Evolutionary conservation across 164 flowering plant species (phyloP).

Genomic region (Nymphaea colorata): DNA sequence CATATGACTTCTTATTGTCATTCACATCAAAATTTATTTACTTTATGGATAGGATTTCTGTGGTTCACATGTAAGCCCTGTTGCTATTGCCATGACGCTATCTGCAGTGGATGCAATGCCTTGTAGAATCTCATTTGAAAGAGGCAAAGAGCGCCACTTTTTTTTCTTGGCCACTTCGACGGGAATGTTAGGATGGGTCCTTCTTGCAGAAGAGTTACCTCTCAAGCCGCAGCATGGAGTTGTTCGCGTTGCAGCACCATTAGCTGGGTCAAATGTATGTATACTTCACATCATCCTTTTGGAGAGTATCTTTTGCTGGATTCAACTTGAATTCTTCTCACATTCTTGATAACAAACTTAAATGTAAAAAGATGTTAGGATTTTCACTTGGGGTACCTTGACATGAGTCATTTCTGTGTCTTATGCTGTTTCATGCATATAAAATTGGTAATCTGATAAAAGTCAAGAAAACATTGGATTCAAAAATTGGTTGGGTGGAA

Average conservation of each 20-base stretch:
- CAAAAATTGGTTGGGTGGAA: too few species aligned
- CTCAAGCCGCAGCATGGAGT: constrained; percentile 42
- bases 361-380: too few species aligned
- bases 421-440: too few species aligned
- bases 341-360: too few species aligned
- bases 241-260: constrained; percentile 77
- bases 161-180: constrained; percentile 51
- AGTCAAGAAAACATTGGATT: too few species aligned
- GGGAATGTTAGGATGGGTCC: constrained; percentile 74
- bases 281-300: not conserved
- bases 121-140: constrained; percentile 94
- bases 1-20: not conserved
- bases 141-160: constrained; percentile 92
- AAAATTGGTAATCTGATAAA: too few species aligned
- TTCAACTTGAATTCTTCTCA: too few species aligned
- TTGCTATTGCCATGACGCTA: constrained; percentile 3
- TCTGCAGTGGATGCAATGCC: constrained; percentile 85
- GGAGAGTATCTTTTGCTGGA: too few species aligned
- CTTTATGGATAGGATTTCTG: not conserved
- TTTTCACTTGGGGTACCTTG: too few species aligned
- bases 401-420: too few species aligned
- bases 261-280: constrained; percentile 84
- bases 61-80: not conserved
- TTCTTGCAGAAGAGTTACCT: constrained; percentile 76
- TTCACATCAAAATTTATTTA: not conserved